A percentile compares a stretch with the other conserved stretches of the same genome.
Evolutionary conservation across 192 early-diverging fungal genomes (phyloP).

Genomic region (Mortierella antarctica): DNA sequence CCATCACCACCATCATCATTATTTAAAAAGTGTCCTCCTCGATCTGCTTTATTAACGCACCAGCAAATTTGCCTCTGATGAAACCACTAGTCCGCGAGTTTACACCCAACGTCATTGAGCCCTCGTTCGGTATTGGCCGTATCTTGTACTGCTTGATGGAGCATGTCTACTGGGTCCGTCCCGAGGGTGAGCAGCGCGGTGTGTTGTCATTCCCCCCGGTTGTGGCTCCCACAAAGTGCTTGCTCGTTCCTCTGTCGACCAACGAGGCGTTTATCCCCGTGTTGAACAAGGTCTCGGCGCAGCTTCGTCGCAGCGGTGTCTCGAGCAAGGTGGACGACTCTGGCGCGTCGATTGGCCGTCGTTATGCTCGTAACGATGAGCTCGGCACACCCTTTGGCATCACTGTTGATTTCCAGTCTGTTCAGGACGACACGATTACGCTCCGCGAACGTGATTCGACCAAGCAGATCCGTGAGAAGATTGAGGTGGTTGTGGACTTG

Average conservation of each 20-base stretch:
- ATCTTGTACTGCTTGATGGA: conserved; percentile 97
- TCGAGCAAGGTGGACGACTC: conserved; percentile 91
- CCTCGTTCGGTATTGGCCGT: conserved; percentile 98
- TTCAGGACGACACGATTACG: conserved; percentile 92
- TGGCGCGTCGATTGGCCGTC: conserved; percentile 88
- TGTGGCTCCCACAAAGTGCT: conserved; percentile 96
- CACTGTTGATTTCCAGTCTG: conserved; percentile 99
- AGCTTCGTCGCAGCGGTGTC: conserved; percentile 81
- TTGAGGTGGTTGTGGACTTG: conserved; percentile 76
- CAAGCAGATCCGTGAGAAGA: conserved; percentile 90
- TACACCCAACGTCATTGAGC: conserved; percentile 98
- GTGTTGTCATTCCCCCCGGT: conserved; percentile 92
- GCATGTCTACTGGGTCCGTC: conserved; percentile 92
- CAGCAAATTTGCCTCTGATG: background rate
- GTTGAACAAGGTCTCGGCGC: conserved; percentile 59
- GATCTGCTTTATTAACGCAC: background rate
- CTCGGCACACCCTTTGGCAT: conserved; percentile 97
- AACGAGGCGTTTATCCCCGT: conserved; percentile 80
- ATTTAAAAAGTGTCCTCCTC: background rate
- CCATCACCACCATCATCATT: background rate
- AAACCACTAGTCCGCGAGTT: conserved; percentile 83
- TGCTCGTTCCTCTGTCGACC: conserved; percentile 88
- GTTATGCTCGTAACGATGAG: conserved; percentile 99
- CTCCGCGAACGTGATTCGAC: conserved; percentile 96
- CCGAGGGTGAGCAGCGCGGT: conserved; percentile 86